A percentile compares a stretch with the other conserved stretches of the same genome.
Evolutionary conservation across 768 basidiomycete species (phyloP).

Genomic region (Termitomyces sp.): DNA sequence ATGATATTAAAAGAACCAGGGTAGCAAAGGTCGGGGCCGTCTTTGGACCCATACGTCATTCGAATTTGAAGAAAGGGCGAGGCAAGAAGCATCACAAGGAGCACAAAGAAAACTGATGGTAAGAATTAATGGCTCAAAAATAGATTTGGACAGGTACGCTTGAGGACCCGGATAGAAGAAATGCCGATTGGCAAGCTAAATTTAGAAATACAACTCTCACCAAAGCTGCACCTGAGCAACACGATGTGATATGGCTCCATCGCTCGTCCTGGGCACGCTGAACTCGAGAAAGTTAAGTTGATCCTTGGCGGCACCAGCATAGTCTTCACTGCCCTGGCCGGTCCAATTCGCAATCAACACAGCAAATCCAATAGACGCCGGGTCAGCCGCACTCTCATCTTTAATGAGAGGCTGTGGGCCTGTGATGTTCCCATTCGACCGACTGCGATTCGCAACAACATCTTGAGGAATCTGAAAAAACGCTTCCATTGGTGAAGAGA

Average conservation of each 20-base stretch:
- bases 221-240: constrained; percentile 65
- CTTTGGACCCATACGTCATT: neutral
- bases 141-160: neutral
- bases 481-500: constrained; percentile 35
- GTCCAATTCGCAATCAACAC: constrained; percentile 57
- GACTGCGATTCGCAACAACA: constrained; percentile 42
- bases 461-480: constrained; percentile 50
- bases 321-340: constrained; percentile 39
- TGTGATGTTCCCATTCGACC: constrained; percentile 32
- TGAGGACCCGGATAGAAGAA: neutral
- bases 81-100: neutral
- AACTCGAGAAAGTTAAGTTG: constrained; percentile 61
- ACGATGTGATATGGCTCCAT: constrained; percentile 83
- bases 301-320: constrained; percentile 54
- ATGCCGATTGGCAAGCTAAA: neutral
- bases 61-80: neutral
- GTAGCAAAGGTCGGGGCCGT: no score
- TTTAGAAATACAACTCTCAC: constrained; percentile 27
- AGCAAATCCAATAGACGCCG: constrained; percentile 69
- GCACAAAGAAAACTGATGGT: no score
- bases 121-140: no score
- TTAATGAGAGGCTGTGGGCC: constrained; percentile 55
- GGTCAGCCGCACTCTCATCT: constrained; percentile 67
- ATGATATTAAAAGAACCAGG: neutral
- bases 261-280: constrained; percentile 51